Conservation (phyloP, 148 eudicot species). For the Nyssa sinensis region DNA sequence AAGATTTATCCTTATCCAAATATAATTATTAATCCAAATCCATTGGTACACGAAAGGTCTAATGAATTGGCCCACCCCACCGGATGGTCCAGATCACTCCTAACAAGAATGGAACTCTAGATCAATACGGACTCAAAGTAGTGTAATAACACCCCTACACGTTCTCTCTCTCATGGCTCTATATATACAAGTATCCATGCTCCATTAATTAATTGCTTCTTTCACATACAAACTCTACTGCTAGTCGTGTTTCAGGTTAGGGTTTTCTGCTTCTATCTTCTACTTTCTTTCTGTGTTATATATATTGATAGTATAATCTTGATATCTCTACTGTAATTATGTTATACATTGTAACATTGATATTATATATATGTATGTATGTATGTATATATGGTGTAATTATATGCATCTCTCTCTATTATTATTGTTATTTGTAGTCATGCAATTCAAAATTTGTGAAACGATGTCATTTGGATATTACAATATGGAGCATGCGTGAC, state of each 20-base stretch:
- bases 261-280: not conserved
- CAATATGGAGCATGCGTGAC: too few relatives aligned
- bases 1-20: too few relatives aligned
- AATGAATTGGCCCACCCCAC: not conserved
- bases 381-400: too few relatives aligned
- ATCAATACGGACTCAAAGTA: not conserved
- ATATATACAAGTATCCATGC: not conserved
- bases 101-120: not conserved
- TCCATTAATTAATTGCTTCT: not conserved
- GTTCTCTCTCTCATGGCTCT: not conserved
- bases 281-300: too few relatives aligned
- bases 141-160: not conserved
- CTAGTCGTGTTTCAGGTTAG: not conserved
- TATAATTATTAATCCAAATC: not conserved
- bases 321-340: too few relatives aligned
- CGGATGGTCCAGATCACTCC: not conserved
- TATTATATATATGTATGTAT: too few relatives aligned
- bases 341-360: too few relatives aligned
- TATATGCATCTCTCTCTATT: too few relatives aligned
- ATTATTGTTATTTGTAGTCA: too few relatives aligned
- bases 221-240: not conserved
- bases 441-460: too few relatives aligned
- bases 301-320: too few relatives aligned
- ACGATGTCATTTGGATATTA: too few relatives aligned
- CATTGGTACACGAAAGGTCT: not conserved